A percentile compares a stretch with the other conserved stretches of the same genome.
phyloP scores from a whole-genome alignment of 2,329 filamentous ascomycete genomes.

The Ceratocystis cubensis region DNA sequence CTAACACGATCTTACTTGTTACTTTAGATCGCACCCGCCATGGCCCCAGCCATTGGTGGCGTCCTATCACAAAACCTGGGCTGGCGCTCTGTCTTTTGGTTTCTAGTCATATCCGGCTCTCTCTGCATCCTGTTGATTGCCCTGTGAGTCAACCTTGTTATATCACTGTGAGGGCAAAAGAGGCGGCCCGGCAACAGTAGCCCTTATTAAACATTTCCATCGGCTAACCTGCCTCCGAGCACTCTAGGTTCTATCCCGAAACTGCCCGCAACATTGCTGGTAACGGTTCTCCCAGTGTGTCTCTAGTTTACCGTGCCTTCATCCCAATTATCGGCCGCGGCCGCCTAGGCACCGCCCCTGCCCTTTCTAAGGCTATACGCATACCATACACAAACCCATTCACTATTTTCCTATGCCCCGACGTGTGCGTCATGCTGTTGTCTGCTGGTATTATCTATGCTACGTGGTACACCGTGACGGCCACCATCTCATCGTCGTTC shows the following conservation, averaged over 20 bases:
- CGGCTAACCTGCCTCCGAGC: background rate
- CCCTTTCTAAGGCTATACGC: background rate
- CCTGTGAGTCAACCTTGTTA: slow-evolving; percentile 11
- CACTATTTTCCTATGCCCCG: slow-evolving; percentile 26
- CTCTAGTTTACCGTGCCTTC: slow-evolving; percentile 22
- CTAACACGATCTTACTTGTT: background rate
- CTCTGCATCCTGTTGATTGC: slow-evolving; percentile 29
- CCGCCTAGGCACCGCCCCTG: background rate
- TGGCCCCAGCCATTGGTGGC: slow-evolving; percentile 41
- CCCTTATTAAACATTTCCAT: background rate
- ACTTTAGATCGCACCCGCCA: slow-evolving; percentile 31
- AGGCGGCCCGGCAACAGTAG: background rate
- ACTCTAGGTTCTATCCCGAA: slow-evolving; percentile 25
- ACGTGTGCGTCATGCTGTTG: slow-evolving; percentile 26
- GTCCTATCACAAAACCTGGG: slow-evolving; percentile 35
- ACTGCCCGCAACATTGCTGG: slow-evolving; percentile 26
- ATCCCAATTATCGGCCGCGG: slow-evolving; percentile 21
- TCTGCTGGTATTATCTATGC: slow-evolving; percentile 29
- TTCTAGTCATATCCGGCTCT: slow-evolving; percentile 36
- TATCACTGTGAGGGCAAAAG: background rate
- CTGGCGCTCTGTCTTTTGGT: slow-evolving; percentile 43
- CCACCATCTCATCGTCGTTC: slow-evolving; percentile 29
- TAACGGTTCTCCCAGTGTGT: slow-evolving; percentile 24
- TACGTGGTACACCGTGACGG: slow-evolving; percentile 29
- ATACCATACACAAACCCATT: slow-evolving; percentile 26